phyloP scores from a whole-genome alignment of 768 basidiomycete genomes.

The Lactarius hengduanensis region DNA sequence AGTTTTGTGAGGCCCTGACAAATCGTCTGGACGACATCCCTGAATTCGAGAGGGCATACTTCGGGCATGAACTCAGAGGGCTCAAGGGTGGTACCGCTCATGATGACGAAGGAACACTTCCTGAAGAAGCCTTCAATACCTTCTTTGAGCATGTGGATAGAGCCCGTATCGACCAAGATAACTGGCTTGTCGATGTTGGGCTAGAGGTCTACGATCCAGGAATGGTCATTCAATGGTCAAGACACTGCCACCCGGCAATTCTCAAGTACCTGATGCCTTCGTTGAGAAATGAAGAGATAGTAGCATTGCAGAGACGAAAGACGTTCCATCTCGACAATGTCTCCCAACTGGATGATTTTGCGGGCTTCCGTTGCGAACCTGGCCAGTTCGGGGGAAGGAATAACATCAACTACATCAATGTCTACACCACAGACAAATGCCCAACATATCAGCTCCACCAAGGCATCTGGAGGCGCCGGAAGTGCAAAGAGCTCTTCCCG shows the following conservation, averaged over 20 bases:
- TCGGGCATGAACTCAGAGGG: background rate
- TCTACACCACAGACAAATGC: background rate
- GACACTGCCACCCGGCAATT: background rate
- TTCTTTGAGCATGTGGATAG: background rate
- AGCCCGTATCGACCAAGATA: background rate
- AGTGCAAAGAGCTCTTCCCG: no score
- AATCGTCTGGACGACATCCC: background rate
- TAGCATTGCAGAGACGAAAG: background rate
- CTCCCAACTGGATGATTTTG: background rate
- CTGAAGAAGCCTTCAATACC: background rate
- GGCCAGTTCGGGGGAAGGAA: background rate
- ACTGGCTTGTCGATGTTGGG: background rate
- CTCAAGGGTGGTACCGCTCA: slow-evolving; percentile 1
- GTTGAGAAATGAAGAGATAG: rapidly evolving
- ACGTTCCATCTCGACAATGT: background rate
- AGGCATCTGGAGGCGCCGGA: no score
- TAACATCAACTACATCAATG: background rate
- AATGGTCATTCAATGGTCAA: background rate
- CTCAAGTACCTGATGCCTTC: background rate
- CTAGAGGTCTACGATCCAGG: background rate
- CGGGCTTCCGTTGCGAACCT: background rate
- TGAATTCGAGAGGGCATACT: background rate
- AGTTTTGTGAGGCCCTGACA: background rate
- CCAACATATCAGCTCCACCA: background rate
- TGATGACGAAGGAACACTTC: background rate